Percentiles rank a stretch among this genome's conserved stretches.
These are phyloP conservation scores for Solanum boliviense DNA, from an alignment of 257 asterid species.

Conservation along the genomic window DNA sequence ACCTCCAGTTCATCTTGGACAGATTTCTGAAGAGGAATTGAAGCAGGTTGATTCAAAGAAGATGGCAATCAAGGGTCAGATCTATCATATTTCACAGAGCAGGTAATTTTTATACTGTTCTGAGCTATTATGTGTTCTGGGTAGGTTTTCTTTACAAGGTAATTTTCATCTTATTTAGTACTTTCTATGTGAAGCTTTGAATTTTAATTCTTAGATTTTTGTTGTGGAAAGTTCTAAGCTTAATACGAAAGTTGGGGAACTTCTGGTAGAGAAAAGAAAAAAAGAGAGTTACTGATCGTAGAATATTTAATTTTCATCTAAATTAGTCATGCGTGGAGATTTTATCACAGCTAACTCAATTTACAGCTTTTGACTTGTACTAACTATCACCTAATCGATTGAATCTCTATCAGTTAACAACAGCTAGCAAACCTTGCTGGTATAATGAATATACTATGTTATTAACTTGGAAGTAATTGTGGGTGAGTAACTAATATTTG, in stretches of 20 bases:
- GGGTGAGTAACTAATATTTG: background rate
- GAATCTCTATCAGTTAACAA: background rate
- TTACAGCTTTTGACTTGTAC: background rate
- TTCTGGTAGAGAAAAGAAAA: background rate
- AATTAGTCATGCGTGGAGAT: background rate
- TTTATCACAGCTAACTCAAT: background rate
- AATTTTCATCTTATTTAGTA: background rate
- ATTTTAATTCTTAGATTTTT: background rate
- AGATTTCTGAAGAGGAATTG: too few species aligned
- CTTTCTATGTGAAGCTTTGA: background rate
- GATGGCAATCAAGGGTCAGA: too few species aligned
- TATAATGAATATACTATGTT: background rate
- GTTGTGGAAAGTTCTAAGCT: background rate
- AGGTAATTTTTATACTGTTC: slow-evolving; percentile 23
- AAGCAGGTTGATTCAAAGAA: too few species aligned
- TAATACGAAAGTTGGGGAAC: background rate
- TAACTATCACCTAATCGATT: too few species aligned
- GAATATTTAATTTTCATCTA: background rate
- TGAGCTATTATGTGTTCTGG: background rate
- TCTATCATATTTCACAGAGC: slow-evolving; percentile 50
- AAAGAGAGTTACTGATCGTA: background rate
- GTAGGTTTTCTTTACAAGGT: background rate
- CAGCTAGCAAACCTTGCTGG: background rate
- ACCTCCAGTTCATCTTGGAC: too few species aligned
- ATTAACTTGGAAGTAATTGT: background rate